Base-by-base conservation (phyloP, 768 basidiomycete species). In the Suillus decipiens region DNA sequence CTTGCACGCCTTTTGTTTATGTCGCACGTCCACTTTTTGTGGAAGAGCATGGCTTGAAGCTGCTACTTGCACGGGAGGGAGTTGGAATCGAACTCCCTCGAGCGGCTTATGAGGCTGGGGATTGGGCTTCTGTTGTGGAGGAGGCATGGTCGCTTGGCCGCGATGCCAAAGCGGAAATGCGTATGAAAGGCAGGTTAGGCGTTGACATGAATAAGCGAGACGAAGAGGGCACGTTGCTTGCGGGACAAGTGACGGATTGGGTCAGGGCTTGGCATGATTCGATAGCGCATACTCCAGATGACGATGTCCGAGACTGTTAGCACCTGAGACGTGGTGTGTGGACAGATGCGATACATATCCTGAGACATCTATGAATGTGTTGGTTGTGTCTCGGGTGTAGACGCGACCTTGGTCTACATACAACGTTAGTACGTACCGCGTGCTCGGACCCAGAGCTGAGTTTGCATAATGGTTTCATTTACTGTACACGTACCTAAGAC, bases 1-100 rank as follows among this genome's bases (percentile, higher is more conserved):
- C 88, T 5, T 83, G 84, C 65, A 92, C 91, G 17, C 89, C 91
- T 5, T 91, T 93, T 63, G 84, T 93, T 37, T 93, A 88, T 69
- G 89, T 93, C 14, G 87, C 91, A 1, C 81, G 91, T 2, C 92
- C 92, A 0, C 77, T 92, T 42, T 93, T 93, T 67, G 85, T 92
- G 47, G 91, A 93, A 69, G 92, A 93, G 71, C 86, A 89, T 67
- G 92, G 92, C 3, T 78, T 93, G 37, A 84, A 86, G 5, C 77
- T 87, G 15, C 77, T 89, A 37, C 84, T 93, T 43, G 78, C 84
- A 43, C 76, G 76, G 28, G 84, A 88, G 51, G 91, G 90, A 15
- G 84, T 87, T 17, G 89, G 89, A 10, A 79, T 91, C 36, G 89
- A 90, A 72, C 80, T 93, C 41, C 77, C 83, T 17, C 83, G 89